Evolutionary conservation across 2,329 filamentous ascomycete species (phyloP).

Genomic region (Neopestalotiopsis clavispora): DNA sequence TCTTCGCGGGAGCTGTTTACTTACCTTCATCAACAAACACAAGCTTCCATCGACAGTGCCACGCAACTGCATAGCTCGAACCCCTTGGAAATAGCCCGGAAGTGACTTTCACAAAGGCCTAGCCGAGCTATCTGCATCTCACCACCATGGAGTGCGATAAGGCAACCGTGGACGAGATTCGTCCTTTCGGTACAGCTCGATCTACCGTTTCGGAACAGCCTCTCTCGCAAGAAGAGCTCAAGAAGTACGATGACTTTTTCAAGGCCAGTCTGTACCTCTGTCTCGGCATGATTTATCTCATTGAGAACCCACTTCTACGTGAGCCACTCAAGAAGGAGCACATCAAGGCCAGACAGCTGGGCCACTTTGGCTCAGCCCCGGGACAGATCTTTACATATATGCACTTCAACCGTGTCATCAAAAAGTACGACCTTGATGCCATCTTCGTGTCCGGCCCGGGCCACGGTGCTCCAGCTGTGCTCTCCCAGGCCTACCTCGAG

Average conservation of each 20-base stretch:
- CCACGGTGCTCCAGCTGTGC: conserved; percentile 76
- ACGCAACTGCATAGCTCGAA: neutral
- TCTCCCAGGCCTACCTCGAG: conserved; percentile 79
- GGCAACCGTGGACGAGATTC: conserved; percentile 59
- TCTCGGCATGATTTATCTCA: conserved; percentile 81
- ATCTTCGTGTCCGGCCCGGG: conserved; percentile 79
- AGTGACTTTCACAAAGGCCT: neutral
- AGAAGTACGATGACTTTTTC: conserved; percentile 75
- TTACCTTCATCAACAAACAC: neutral
- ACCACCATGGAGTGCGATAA: conserved; percentile 22
- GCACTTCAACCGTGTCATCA: conserved; percentile 82
- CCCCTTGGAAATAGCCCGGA: neutral
- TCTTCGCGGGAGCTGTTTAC: neutral
- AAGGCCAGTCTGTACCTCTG: conserved; percentile 76
- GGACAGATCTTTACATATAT: conserved; percentile 83
- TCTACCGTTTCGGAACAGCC: conserved; percentile 67
- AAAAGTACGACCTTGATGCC: conserved; percentile 75
- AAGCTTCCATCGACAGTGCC: neutral
- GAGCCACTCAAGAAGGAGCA: conserved; percentile 72
- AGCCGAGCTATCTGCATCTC: neutral
- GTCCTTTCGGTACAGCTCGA: conserved; percentile 67
- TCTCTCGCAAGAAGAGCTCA: conserved; percentile 68
- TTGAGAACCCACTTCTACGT: conserved; percentile 72
- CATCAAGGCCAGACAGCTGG: conserved; percentile 74
- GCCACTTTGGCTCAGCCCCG: conserved; percentile 81